A percentile compares a stretch with the other conserved stretches of the same genome.
These are phyloP conservation scores for Lentinus tigrinus DNA, from an alignment of 768 basidiomycete species.

Conservation along the genomic window DNA sequence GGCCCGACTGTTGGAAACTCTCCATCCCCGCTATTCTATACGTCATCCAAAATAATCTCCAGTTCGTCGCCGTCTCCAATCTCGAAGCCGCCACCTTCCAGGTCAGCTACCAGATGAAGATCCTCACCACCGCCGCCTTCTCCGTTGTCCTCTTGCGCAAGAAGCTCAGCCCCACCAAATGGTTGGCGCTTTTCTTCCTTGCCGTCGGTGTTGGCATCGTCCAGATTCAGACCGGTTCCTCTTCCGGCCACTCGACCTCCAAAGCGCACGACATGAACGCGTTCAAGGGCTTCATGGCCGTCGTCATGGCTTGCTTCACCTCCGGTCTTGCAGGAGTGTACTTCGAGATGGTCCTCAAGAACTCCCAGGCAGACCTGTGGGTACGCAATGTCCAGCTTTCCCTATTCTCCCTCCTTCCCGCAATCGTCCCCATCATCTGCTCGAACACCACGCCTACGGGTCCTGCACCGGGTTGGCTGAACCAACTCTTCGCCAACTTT, in stretches of 20 bases:
- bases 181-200: constrained; percentile 82
- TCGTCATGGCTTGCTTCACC: constrained; percentile 88
- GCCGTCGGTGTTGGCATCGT: constrained; percentile 89
- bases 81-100: constrained; percentile 95
- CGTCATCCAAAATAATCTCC: constrained; percentile 92
- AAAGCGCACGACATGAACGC: constrained; percentile 67
- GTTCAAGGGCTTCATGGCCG: constrained; percentile 85
- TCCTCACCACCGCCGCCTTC: constrained; percentile 89
- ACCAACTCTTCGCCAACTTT: constrained; percentile 76
- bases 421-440: constrained; percentile 74
- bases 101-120: constrained; percentile 97
- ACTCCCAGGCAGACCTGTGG: constrained; percentile 88
- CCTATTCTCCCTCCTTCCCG: constrained; percentile 89
- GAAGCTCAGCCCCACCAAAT: constrained; percentile 70
- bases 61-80: constrained; percentile 93
- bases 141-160: constrained; percentile 81
- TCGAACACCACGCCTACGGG: constrained; percentile 34
- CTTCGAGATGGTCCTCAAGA: constrained; percentile 97
- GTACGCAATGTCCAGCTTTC: constrained; percentile 96
- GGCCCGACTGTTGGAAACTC: constrained; percentile 94
- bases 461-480: constrained; percentile 32
- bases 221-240: constrained; percentile 37
- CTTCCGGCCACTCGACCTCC: constrained; percentile 3
- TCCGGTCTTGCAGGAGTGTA: constrained; percentile 97
- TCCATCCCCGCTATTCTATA: constrained; percentile 97